Conservation (phyloP, 1,139 yeast species). For the Candida frijolesensis region DNA sequence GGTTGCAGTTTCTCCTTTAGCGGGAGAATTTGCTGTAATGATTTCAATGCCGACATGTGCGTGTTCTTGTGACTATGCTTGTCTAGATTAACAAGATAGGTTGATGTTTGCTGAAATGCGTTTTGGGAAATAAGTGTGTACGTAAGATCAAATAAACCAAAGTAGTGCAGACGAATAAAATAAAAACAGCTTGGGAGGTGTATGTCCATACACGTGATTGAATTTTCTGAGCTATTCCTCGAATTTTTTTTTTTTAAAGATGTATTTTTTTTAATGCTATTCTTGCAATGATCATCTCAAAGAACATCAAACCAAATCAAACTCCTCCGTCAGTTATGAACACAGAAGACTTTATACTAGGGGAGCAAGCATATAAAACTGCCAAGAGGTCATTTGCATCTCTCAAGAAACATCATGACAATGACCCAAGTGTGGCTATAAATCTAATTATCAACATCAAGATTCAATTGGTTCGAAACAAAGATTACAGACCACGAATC, state of each 20-base stretch:
- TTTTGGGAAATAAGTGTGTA: too few species aligned
- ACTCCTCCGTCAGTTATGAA: constrained; percentile 1
- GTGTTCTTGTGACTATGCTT: too few species aligned
- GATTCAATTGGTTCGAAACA: constrained; percentile 46
- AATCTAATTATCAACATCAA: constrained; percentile 58
- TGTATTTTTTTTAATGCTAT: background rate
- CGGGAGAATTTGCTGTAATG: constrained; percentile 15
- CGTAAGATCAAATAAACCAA: too few species aligned
- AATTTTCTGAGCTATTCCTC: background rate
- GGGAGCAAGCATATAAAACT: constrained; percentile 25
- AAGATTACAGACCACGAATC: constrained; percentile 66
- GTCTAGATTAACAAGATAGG: too few species aligned
- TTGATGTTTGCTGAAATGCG: too few species aligned
- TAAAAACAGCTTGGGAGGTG: too few species aligned
- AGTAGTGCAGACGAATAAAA: too few species aligned
- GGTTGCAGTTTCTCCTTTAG: background rate
- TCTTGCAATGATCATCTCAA: constrained; percentile 5
- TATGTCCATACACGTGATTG: background rate
- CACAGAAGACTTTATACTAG: constrained; percentile 22
- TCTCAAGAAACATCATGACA: constrained; percentile 18
- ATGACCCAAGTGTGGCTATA: constrained; percentile 23
- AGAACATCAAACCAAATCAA: background rate
- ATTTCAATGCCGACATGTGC: constrained; percentile 11
- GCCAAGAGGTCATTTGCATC: constrained; percentile 28
- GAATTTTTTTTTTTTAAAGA: constrained; percentile 6